Percentiles rank a stretch among this genome's conserved stretches.
These are phyloP conservation scores for Tripterygium wilfordii DNA, from an alignment of 177 flowering plant genomes.

Conservation along the genomic window DNA sequence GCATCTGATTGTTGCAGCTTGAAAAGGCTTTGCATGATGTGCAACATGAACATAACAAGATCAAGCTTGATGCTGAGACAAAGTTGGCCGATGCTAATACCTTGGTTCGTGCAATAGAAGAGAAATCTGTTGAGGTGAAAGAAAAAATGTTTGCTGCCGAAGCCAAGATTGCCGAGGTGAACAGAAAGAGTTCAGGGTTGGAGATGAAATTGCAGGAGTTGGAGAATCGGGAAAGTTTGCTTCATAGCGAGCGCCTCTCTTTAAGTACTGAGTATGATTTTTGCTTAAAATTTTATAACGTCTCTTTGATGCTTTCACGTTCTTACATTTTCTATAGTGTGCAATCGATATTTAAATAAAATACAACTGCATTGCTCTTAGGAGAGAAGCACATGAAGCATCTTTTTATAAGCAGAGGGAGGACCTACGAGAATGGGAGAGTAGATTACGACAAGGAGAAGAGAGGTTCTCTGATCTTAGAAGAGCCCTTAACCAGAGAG, in stretches of 20 bases:
- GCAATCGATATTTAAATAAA: too few relatives aligned
- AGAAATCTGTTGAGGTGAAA: conserved; percentile 64
- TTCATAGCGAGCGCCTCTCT: conserved; percentile 58
- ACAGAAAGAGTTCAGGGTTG: conserved; percentile 56
- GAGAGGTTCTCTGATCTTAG: conserved; percentile 53
- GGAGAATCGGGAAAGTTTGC: conserved; percentile 68
- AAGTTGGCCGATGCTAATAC: conserved; percentile 62
- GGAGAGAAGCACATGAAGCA: conserved; percentile 61
- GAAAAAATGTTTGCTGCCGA: conserved; percentile 66
- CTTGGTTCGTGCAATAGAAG: conserved; percentile 43
- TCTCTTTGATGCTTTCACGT: not conserved
- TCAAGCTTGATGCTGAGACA: conserved; percentile 44
- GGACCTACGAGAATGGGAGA: conserved; percentile 78
- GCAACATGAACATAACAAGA: conserved; percentile 46
- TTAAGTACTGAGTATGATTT: conserved; percentile 64
- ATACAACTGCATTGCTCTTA: conserved; percentile 18
- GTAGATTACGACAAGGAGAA: conserved; percentile 60
- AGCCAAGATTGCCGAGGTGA: conserved; percentile 78
- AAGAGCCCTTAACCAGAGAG: conserved; percentile 52
- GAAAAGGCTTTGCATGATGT: conserved; percentile 72
- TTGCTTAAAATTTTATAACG: not conserved
- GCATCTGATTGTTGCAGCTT: conserved; percentile 48
- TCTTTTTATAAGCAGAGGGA: conserved; percentile 54
- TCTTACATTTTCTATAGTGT: too few relatives aligned
- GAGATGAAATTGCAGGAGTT: conserved; percentile 72